A percentile compares a stretch with the other conserved stretches of the same genome.
phyloP scores from a whole-genome alignment of 1,284 basidiomycete species.

The Neonothopanus nambi region DNA sequence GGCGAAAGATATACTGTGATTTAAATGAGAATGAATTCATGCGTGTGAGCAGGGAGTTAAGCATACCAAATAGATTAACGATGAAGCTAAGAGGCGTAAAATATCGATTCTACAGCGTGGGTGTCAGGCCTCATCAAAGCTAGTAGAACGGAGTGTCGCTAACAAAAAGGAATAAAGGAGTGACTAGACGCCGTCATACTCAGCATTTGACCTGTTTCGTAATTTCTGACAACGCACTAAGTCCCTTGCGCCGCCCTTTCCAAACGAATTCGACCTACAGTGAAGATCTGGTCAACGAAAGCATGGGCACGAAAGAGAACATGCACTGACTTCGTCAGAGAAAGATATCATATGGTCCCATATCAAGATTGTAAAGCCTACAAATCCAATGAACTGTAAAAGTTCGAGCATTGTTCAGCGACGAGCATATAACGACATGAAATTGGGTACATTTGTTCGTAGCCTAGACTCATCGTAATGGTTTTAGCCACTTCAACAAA shows the following conservation, averaged over 20 bases:
- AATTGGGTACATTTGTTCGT: slow-evolving; percentile 7
- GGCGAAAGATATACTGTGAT: slow-evolving; percentile 44
- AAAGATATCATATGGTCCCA: slow-evolving; percentile 54
- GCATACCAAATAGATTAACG: slow-evolving; percentile 46
- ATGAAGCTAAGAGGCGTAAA: slow-evolving; percentile 52
- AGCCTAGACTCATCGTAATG: neutral
- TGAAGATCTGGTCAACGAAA: neutral
- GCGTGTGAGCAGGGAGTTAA: neutral
- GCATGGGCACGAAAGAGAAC: neutral
- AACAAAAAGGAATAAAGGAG: slow-evolving; percentile 51
- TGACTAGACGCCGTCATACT: slow-evolving; percentile 35
- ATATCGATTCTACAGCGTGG: slow-evolving; percentile 49
- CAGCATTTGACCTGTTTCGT: too few species aligned
- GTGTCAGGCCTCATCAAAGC: too few species aligned
- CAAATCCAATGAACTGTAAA: slow-evolving; percentile 47
- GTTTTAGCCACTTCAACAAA: too few species aligned
- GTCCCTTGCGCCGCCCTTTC: slow-evolving; percentile 47
- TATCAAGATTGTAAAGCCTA: slow-evolving; percentile 44
- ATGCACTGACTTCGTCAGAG: slow-evolving; percentile 43
- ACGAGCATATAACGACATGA: neutral
- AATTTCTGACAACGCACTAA: slow-evolving; percentile 36
- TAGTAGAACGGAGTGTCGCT: too few species aligned
- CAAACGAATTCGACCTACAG: slow-evolving; percentile 48
- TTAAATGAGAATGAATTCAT: neutral
- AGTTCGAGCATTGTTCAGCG: too few species aligned